Evolutionary conservation across 208 protist genomes (phyloP), one percentile per base, ranked within the genome.

Genomic region (Wallacemonas rigidus): DNA sequence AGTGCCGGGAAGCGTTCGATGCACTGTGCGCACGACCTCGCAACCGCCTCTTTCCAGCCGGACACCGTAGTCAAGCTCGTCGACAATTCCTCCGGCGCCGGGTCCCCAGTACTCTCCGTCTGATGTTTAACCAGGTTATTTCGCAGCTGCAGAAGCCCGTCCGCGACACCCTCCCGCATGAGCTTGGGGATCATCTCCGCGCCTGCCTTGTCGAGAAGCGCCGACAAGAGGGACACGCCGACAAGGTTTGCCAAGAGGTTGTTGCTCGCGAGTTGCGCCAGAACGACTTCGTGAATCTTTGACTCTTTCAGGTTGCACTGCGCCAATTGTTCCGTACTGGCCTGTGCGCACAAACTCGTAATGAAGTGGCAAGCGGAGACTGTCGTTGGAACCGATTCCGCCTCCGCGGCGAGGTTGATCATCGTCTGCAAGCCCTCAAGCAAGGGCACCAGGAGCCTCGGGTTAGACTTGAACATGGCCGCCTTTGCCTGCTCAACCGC

Each of bases 121-220:
- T 50, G 45, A 17, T 14, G 15, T 7, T 43, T 47, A 0, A 0
- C 47, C 48, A 58, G 56, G 53, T 5, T 69, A 40, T 50, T 74
- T 14, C 80, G 77, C 71, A 85, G 72, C 62, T 81, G 76, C 56
- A 74, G 53, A 40, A 95, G 69, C 2, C 73, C 74, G 63, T 90
- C 78, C 40, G 80, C 79, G 3, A 97, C 87, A 41, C 94, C 95
- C 67, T 98, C 93, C 53, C 93, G 87, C 14, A 91, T 75, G 72
- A 98, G 93, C 56, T 88, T 82, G 35, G 73, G 64, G 12, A 67
- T 68, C 61, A 91, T 97, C 8, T 86, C 71, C 17, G 76, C 70
- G 5, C 78, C 77, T 35, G 95, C 12, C 74, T 95, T 97, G 11
- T 88, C 69, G 7, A 97, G 53, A 14, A 98, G 83, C 41, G 73